A percentile compares a stretch with the other conserved stretches of the same genome.
These are phyloP conservation scores for Physcomitrium patens DNA, from an alignment of 225 moss, liverwort and hornwort genomes.

Conservation along the genomic window DNA sequence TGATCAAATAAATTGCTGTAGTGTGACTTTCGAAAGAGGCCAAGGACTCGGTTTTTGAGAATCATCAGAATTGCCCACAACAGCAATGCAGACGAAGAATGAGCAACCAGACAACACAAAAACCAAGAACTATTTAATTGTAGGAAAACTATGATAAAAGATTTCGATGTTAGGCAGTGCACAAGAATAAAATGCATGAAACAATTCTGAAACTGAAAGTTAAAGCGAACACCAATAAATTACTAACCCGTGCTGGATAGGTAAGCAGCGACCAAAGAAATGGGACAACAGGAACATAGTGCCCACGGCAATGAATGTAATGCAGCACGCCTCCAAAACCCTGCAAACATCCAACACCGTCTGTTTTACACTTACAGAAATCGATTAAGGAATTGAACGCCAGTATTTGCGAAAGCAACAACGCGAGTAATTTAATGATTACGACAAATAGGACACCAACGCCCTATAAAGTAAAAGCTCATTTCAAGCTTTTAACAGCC, in stretches of 20 bases:
- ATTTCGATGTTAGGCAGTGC: too few species aligned
- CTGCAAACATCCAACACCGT: conserved; percentile 38
- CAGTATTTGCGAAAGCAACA: background rate
- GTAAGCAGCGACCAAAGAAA: conserved; percentile 64
- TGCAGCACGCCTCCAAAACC: conserved; percentile 70
- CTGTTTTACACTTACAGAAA: background rate
- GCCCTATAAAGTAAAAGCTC: background rate
- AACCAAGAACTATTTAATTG: background rate
- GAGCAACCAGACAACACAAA: conserved; percentile 4
- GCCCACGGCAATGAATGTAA: conserved; percentile 65
- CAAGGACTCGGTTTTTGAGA: background rate
- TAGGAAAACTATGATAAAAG: background rate
- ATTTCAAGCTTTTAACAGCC: background rate
- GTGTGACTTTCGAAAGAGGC: conserved; percentile 9
- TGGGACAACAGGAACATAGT: conserved; percentile 73
- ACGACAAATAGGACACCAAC: too few species aligned
- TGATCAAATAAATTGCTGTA: conserved; percentile 9
- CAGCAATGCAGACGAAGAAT: background rate
- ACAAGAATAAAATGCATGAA: background rate
- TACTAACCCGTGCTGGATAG: conserved; percentile 62
- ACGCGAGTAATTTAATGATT: too few species aligned
- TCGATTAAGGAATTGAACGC: background rate
- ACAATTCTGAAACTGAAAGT: conserved; percentile 8
- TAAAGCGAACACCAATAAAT: conserved; percentile 1
- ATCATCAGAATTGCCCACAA: background rate